Base-by-base conservation (phyloP, 495 filamentous ascomycete genomes). In the Talaromyces proteolyticus region DNA sequence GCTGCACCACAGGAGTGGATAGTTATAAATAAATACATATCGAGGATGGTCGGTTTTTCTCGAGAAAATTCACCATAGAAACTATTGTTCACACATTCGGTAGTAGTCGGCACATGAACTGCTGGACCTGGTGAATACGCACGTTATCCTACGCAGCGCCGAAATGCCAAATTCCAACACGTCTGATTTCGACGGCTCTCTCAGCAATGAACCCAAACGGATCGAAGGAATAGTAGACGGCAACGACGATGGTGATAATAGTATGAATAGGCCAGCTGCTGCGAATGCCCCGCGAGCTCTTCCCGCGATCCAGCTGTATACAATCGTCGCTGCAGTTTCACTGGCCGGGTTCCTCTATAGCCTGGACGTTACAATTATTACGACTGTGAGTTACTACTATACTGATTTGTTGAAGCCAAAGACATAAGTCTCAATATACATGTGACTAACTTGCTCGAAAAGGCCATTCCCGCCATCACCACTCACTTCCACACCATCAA, bases 381-480 rank as follows among this genome's bases (percentile, higher is more conserved):
- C 64, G 6, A 75, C 75, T 0, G 75, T 73, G 26, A 58, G 57
- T 56, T 38, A 17, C 23, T 47, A 21, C n/a, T 36, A 10, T 8
- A 38, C 16, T 49, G 21, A 47, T 41, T 26, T n/a, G 1, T 36
- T 11, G 17, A 34, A 8, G 29, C 29, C 29, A 34, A 34, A 34
- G 4, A 34, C 4, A 2, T 14, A 4, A 12, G 21, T 19, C 3
- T 45, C 6, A 17, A 16, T 22, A 45, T 45, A 24, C 17, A 29
- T 17, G 42, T 23, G 24, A 45, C 43, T 45, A 23, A 45, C 24
- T 34, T 34, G n/a, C 24, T n/a, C 16, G n/a, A 41, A 45, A 34
- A 66, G 65, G 61, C 61, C 10, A 74, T 76, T 18, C 74, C 74
- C 6, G 57, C 52, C 23, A 73, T 75, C 37, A 72, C 72, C 0